Base-by-base conservation (phyloP, 768 basidiomycete species). In the Russula compacta region DNA sequence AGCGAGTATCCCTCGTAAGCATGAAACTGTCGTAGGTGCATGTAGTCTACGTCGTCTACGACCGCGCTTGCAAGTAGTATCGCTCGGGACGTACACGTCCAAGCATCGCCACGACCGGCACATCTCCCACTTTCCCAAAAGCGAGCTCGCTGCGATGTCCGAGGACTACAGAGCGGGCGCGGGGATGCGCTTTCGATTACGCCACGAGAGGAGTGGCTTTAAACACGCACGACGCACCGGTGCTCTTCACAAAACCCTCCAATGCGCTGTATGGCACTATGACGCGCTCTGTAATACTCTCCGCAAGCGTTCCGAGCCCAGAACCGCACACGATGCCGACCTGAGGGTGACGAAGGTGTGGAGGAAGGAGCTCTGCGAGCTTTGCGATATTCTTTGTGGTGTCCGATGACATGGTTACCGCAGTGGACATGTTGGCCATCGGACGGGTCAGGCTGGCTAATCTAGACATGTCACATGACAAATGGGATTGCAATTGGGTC, bases 271-370 rank as follows among this genome's bases (percentile, higher is more conserved):
- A 95, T 0, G 83, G 80, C 53, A 95, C 76, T 53, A 79, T 73
- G 0, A 83, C 77, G 2, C 77, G 74, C 56, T 87, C 79, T 33
- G 78, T 78, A 56, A 92, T 72, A 39, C 74, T 79, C 11, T 80
- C 77, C 0, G 81, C 88, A 32, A 95, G 78, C 0, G 88, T 89
- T 67, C 83, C 84, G 53, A 95, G 75, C 3, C 93, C 92, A 1
- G 87, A 89, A 59, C 93, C 92, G 70, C 92, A 94, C 32, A 95
- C 84, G 67, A 95, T 90, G 19, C 87, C 92, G 17, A 92, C 81
- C 38, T 76, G 77, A 10, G 92, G 92, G n/a, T 59, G 69, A 32
- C 72, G 76, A 9, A 87, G 78, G 12, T 68, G 67, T 17, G 58
- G 50, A 1, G 76, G 76, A 17, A 77, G 65, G 62, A 66, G 67